phyloP scores from a whole-genome alignment of 805 yeast species.

The Candida sanyiensis region DNA sequence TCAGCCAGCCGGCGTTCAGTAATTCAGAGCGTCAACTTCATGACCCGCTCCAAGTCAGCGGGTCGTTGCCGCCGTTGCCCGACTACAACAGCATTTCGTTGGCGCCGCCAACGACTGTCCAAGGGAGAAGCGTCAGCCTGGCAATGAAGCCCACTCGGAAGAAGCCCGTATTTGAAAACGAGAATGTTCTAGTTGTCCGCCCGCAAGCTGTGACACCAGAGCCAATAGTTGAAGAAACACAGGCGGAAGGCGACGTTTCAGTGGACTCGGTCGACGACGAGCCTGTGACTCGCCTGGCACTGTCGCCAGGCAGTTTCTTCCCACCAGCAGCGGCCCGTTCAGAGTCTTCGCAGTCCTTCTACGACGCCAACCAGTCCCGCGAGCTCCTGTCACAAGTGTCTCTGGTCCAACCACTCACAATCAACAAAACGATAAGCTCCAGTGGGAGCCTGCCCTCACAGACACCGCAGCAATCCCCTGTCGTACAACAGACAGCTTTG shows the following conservation, averaged over 20 bases:
- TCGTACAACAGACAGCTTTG: slow-evolving; percentile 13
- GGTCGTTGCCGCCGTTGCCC: slow-evolving; percentile 24
- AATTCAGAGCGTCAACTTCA: not conserved
- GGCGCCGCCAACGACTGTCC: slow-evolving; percentile 26
- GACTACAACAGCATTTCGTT: slow-evolving; percentile 20
- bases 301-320: not conserved
- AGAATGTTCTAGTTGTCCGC: not conserved
- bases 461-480: not conserved
- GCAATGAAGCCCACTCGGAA: slow-evolving; percentile 18
- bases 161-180: slow-evolving; percentile 7
- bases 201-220: not conserved
- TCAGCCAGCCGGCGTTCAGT: too few relatives aligned
- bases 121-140: slow-evolving; percentile 23
- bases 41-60: slow-evolving; percentile 14
- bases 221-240: not conserved
- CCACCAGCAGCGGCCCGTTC: not conserved
- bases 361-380: slow-evolving; percentile 6
- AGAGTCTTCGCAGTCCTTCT: slow-evolving; percentile 6
- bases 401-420: slow-evolving; percentile 18
- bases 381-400: slow-evolving; percentile 6
- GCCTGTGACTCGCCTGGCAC: not conserved
- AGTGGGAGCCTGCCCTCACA: not conserved
- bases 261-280: not conserved
- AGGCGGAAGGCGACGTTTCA: not conserved
- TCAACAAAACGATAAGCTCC: slow-evolving; percentile 18